Evolutionary conservation across 2,329 filamentous ascomycete genomes (phyloP).

Genomic region (Aspergillaceae sp.): DNA sequence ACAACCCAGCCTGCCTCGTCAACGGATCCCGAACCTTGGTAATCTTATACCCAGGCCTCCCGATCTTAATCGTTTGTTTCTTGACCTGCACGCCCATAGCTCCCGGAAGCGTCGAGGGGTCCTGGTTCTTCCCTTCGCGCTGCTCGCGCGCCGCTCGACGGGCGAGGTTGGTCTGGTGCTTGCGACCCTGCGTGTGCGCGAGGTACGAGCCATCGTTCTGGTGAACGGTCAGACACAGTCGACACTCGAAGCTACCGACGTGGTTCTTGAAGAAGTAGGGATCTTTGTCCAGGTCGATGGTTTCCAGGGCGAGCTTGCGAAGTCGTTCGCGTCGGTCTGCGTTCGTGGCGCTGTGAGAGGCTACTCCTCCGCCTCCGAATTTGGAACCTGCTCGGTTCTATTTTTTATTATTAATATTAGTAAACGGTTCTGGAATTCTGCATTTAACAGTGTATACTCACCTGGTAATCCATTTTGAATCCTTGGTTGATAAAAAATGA

Average conservation of each 20-base stretch:
- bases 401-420: background rate
- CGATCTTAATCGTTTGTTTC: conserved; percentile 87
- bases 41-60: conserved; percentile 92
- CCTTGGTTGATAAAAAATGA: background rate
- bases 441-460: conserved; percentile 13
- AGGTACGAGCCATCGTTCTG: conserved; percentile 99
- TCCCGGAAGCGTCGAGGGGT: conserved; percentile 58
- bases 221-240: conserved; percentile 92
- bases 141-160: conserved; percentile 92
- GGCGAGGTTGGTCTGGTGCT: conserved; percentile 97
- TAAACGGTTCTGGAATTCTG: background rate
- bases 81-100: conserved; percentile 72
- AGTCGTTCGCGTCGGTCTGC: conserved; percentile 95
- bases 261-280: conserved; percentile 99
- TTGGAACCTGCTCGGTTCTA: conserved; percentile 95
- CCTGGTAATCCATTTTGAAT: conserved; percentile 44
- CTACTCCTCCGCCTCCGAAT: conserved; percentile 94
- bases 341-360: conserved; percentile 86
- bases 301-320: conserved; percentile 95
- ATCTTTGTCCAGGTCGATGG: conserved; percentile 98
- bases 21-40: conserved; percentile 88
- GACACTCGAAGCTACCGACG: conserved; percentile 94
- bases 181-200: conserved; percentile 94
- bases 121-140: conserved; percentile 65
- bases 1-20: conserved; percentile 75